phyloP scores from a whole-genome alignment of 345 rosid genomes.

The Lepidium africanum region DNA sequence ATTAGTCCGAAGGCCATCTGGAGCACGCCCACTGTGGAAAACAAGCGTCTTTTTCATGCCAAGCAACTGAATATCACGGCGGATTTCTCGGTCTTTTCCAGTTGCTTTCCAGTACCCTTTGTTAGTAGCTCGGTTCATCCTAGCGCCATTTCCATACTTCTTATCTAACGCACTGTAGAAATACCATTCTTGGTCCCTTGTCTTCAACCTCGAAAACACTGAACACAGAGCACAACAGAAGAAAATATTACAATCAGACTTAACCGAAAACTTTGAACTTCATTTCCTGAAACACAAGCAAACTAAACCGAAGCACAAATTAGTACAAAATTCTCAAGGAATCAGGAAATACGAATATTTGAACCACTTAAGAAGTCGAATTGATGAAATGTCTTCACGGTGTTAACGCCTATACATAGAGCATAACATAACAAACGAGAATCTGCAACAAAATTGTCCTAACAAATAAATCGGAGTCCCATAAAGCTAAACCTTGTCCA shows the following conservation, averaged over 20 bases:
- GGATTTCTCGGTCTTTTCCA: constrained; percentile 72
- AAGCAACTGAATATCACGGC: constrained; percentile 36
- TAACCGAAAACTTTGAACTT: constrained; percentile 5
- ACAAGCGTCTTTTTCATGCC: constrained; percentile 94
- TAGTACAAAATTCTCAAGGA: neutral
- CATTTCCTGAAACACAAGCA: constrained; percentile 25
- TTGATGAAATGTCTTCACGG: neutral
- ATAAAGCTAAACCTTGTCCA: neutral
- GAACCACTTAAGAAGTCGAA: neutral
- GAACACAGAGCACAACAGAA: neutral
- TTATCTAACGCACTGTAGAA: constrained; percentile 73
- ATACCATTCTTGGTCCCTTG: constrained; percentile 94
- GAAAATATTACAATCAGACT: neutral
- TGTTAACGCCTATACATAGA: neutral
- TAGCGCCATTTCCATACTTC: constrained; percentile 77
- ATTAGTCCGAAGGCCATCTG: constrained; percentile 76
- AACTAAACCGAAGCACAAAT: neutral
- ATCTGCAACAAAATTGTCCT: neutral
- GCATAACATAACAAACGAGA: neutral
- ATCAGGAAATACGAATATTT: neutral
- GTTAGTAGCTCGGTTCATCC: constrained; percentile 79
- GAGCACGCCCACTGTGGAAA: constrained; percentile 81
- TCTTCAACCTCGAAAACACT: constrained; percentile 67
- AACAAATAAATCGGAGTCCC: neutral
- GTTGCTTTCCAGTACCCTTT: constrained; percentile 95